Percentiles rank a stretch among this genome's conserved stretches.
Evolutionary conservation across 2,329 filamentous ascomycete genomes (phyloP).

Genomic region (Ophiosphaerella narmari): DNA sequence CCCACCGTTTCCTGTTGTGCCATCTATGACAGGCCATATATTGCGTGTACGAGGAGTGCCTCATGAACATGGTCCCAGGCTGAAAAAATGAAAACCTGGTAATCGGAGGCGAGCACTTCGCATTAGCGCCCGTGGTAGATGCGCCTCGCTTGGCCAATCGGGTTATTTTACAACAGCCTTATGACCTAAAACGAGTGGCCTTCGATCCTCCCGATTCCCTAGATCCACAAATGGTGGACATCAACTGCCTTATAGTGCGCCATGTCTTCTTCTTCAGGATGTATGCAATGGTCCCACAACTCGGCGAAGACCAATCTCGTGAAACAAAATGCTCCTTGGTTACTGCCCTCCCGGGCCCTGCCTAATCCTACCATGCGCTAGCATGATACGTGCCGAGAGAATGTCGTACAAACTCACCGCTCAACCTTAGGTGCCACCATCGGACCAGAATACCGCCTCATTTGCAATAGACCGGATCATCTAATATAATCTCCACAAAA

Average conservation of each 20-base stretch:
- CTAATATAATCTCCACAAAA: not conserved
- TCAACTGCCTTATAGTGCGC: conserved; percentile 12
- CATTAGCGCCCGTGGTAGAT: conserved; percentile 22
- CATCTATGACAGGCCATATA: conserved; percentile 20
- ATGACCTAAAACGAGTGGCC: conserved; percentile 5
- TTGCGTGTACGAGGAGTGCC: conserved; percentile 19
- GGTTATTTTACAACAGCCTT: conserved; percentile 32
- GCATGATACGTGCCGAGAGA: conserved; percentile 21
- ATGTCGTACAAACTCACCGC: conserved; percentile 31
- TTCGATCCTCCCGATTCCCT: conserved; percentile 1
- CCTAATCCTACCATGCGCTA: conserved; percentile 17
- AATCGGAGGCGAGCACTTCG: conserved; percentile 17
- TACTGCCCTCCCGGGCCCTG: conserved; percentile 17
- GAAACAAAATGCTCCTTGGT: conserved; percentile 9
- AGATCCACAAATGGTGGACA: conserved; percentile 2
- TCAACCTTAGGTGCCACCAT: conserved; percentile 19
- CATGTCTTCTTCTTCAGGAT: conserved; percentile 14
- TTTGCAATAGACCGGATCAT: not conserved
- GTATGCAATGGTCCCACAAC: conserved; percentile 26
- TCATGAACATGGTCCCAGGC: conserved; percentile 15
- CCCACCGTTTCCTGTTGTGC: conserved; percentile 45
- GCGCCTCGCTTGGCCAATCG: conserved; percentile 23
- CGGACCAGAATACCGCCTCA: not conserved
- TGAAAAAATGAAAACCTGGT: conserved; percentile 19
- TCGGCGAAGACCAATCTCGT: conserved; percentile 28